Conservation (phyloP, 108 stramenopile species). For the Nitzschia sp. region DNA sequence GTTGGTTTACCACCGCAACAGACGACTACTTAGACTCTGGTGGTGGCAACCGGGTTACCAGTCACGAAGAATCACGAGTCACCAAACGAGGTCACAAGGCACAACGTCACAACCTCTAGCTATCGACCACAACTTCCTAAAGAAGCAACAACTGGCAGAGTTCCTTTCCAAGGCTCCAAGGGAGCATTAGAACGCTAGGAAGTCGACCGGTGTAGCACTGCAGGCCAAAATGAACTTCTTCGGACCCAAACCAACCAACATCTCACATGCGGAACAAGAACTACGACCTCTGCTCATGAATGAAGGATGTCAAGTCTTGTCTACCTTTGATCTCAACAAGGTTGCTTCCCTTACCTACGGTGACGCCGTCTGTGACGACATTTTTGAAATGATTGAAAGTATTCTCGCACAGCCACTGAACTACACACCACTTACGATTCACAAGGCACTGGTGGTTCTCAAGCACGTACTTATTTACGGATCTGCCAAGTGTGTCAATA, state of each 20-base stretch:
- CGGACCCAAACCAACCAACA: constrained; percentile 11
- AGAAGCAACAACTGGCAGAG: too few relatives aligned
- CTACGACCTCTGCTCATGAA: constrained; percentile 39
- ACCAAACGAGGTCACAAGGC: too few relatives aligned
- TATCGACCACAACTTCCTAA: too few relatives aligned
- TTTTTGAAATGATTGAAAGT: constrained; percentile 50
- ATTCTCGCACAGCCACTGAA: constrained; percentile 40
- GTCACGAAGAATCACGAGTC: too few relatives aligned
- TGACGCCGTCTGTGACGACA: constrained; percentile 47
- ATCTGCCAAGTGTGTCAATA: constrained; percentile 51
- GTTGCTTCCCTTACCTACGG: constrained; percentile 59
- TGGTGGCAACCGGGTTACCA: too few relatives aligned
- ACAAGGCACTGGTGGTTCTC: constrained; percentile 50
- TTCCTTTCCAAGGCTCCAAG: too few relatives aligned
- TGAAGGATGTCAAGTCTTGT: constrained; percentile 47
- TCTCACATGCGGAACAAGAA: constrained; percentile 23
- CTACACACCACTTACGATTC: constrained; percentile 40
- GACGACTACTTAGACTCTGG: too few relatives aligned
- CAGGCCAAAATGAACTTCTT: constrained; percentile 19
- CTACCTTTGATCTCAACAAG: constrained; percentile 59
- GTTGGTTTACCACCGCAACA: too few relatives aligned
- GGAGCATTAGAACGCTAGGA: too few relatives aligned
- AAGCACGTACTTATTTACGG: constrained; percentile 56
- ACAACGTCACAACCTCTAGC: too few relatives aligned
- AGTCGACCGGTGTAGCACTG: too few relatives aligned